These are phyloP conservation scores for Daldinia sp. DNA, from an alignment of 2,329 filamentous ascomycete species.

Conservation along the genomic window DNA sequence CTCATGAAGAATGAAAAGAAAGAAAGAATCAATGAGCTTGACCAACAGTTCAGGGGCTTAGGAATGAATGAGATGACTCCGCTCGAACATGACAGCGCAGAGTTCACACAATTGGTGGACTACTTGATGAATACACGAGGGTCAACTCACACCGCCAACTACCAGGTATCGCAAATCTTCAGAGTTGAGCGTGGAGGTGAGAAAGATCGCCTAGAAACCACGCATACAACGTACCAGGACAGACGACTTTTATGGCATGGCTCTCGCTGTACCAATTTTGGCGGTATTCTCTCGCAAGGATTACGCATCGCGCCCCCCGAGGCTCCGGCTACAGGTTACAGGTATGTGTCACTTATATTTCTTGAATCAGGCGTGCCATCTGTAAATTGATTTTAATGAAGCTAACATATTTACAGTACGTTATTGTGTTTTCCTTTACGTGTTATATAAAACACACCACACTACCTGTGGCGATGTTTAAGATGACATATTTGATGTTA, in stretches of 20 bases:
- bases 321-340: constrained; percentile 83
- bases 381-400: background rate
- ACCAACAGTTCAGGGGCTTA: constrained; percentile 78
- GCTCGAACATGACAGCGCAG: constrained; percentile 67
- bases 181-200: constrained; percentile 83
- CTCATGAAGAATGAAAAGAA: constrained; percentile 77
- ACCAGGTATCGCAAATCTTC: constrained; percentile 80
- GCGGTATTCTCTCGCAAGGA: constrained; percentile 87
- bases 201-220: constrained; percentile 73
- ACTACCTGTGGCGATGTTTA: background rate
- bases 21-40: constrained; percentile 71
- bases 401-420: constrained; percentile 34
- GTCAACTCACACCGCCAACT: constrained; percentile 71
- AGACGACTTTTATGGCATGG: constrained; percentile 89
- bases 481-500: constrained; percentile 2
- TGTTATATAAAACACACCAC: background rate
- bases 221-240: constrained; percentile 65
- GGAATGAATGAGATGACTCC: constrained; percentile 81
- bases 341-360: constrained; percentile 19
- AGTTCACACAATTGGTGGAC: constrained; percentile 73
- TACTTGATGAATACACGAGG: constrained; percentile 78
- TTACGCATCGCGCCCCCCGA: constrained; percentile 90
- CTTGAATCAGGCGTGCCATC: background rate
- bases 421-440: constrained; percentile 3
- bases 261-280: constrained; percentile 84